phyloP scores from a whole-genome alignment of 352 stramenopile species.

The Globisporangium viniferum region DNA sequence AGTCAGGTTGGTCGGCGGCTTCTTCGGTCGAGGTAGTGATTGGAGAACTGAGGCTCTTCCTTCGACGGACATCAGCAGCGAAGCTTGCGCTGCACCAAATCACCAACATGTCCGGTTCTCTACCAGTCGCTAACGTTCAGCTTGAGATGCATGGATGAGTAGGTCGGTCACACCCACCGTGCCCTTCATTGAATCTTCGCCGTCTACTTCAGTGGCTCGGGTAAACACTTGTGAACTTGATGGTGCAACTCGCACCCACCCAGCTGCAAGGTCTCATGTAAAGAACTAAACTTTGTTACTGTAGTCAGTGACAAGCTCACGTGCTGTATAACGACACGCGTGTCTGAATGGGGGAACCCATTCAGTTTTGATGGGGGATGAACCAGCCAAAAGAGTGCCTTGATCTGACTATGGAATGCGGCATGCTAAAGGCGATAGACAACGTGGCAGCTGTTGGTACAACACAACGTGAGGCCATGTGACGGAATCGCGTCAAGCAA shows the following conservation, averaged over 20 bases:
- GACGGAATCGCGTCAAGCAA: neutral
- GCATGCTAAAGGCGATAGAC: neutral
- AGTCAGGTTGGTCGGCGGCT: neutral
- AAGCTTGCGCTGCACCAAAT: neutral
- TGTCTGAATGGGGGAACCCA: neutral
- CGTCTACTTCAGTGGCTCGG: neutral
- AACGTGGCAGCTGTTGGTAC: neutral
- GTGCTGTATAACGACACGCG: no score
- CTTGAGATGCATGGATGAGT: neutral
- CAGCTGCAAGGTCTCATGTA: constrained; percentile 13
- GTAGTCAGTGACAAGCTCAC: constrained; percentile 1
- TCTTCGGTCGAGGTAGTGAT: neutral
- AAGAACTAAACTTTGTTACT: neutral
- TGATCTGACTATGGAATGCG: neutral
- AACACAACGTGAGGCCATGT: constrained; percentile 2
- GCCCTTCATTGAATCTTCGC: neutral
- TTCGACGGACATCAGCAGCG: neutral
- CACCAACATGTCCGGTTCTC: neutral
- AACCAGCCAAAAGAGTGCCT: neutral
- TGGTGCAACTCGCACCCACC: constrained; percentile 3
- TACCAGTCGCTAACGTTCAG: neutral
- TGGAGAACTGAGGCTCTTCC: neutral
- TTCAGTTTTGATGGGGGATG: neutral
- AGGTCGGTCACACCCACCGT: no score
- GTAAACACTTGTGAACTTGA: neutral